Base-by-base conservation (phyloP, 108 stramenopile genomes). In the Schizochytrium sp. region DNA sequence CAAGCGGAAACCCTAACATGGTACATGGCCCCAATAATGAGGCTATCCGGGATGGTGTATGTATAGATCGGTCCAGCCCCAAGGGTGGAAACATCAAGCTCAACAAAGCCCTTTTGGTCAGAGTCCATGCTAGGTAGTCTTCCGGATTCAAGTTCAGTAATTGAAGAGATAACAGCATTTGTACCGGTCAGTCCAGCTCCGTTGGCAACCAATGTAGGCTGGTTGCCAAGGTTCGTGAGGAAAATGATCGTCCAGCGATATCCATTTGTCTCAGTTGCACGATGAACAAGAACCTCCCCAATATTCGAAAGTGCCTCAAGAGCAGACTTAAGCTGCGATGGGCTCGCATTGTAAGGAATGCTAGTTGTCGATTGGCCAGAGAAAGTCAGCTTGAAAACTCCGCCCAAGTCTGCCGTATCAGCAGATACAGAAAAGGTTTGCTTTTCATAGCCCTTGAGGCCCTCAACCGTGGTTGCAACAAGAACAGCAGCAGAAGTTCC, bases 201-300 rank as follows among this genome's bases (percentile, higher is more conserved):
- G 5, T 49, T n/a, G 5, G 76, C 38, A 47, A 38, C 40, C 38
- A 83, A 53, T 5, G 94, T 90, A n/a, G 96, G 96, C 91, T 95
- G 95, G 50, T 93, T 90, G 12, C 95, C 95, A 42, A 95, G 96
- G 73, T 94, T 95, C 15, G 94, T 92, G 49, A 90, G 46, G 83
- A 96, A 96, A 10, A 95, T 95, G 41, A 96, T 90, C 8, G 90
- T 89, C 96, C 96, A 96, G 47, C 90, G 88, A 89, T 94, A 96
- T 50, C 76, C 76, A 83, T 93, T 94, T 56, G 89, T 90, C 57
- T 92, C 91, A n/a, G 93, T 93, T 10, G 57, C 72, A 72, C 93
- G 93, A 61, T 50, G 57, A 19, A 96, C 96, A 64, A 89, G 89
- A 3, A 96, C 95, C 4, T 76, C 83, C 55, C 95, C 96, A 3